Percentiles rank a stretch among this genome's conserved stretches.
These are phyloP conservation scores for Dipodascopsis tothii DNA, from an alignment of 805 yeast species.

Conservation along the genomic window DNA sequence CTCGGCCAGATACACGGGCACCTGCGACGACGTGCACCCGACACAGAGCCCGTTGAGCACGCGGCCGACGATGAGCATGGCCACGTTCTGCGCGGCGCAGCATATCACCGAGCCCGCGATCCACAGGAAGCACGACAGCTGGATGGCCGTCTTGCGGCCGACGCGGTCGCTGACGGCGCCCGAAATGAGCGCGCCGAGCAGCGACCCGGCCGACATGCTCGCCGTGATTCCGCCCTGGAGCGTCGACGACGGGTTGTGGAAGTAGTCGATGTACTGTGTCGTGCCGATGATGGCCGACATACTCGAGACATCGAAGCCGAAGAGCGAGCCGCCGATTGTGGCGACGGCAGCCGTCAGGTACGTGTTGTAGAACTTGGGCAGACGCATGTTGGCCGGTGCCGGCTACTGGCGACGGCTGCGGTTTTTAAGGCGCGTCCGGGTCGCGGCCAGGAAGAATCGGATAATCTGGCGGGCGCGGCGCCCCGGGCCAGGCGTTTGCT, in stretches of 20 bases:
- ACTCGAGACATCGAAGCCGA: conserved; percentile 62
- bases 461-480: no score
- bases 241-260: conserved; percentile 44
- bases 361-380: conserved; percentile 7
- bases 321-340: conserved; percentile 49
- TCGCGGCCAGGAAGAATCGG: no score
- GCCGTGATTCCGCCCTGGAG: conserved; percentile 60
- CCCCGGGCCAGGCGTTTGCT: no score
- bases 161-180: conserved; percentile 27
- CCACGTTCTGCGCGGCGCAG: conserved; percentile 34
- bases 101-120: conserved; percentile 14
- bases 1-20: conserved; percentile 18
- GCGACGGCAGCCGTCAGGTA: conserved; percentile 34
- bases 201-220: conserved; percentile 60
- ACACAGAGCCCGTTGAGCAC: conserved; percentile 66
- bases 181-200: conserved; percentile 50
- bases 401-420: no score
- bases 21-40: conserved; percentile 39
- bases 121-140: conserved; percentile 9
- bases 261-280: conserved; percentile 39
- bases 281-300: conserved; percentile 49
- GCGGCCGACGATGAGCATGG: conserved; percentile 61
- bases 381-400: background rate
- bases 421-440: no score
- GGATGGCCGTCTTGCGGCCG: conserved; percentile 17